A percentile compares a stretch with the other conserved stretches of the same genome.
These are phyloP conservation scores for Pythium grandisporangium DNA, from an alignment of 352 stramenopile species.

Conservation along the genomic window DNA sequence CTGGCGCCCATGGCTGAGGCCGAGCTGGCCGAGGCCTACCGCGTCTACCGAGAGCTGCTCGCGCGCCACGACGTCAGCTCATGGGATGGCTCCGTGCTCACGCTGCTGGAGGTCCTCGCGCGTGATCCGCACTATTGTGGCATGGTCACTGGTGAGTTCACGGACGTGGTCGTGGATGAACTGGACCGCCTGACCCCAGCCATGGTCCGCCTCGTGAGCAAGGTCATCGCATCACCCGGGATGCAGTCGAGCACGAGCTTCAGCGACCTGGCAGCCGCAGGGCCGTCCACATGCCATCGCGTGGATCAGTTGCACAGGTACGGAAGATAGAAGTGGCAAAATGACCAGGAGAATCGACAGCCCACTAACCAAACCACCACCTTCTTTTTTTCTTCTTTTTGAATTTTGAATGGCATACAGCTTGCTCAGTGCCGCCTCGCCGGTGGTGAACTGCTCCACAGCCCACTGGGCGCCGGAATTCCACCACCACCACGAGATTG, in stretches of 20 bases:
- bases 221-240: constrained; percentile 21
- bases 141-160: constrained; percentile 24
- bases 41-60: constrained; percentile 39
- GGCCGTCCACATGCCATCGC: too few species aligned
- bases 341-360: too few species aligned
- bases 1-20: constrained; percentile 3
- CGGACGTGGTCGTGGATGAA: constrained; percentile 64
- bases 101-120: constrained; percentile 20
- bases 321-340: too few species aligned
- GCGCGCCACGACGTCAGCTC: constrained; percentile 41
- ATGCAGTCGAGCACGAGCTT: constrained; percentile 48
- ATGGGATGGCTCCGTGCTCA: constrained; percentile 58
- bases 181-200: constrained; percentile 56
- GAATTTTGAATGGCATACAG: too few species aligned
- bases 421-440: too few species aligned
- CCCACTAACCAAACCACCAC: too few species aligned
- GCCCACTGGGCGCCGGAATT: too few species aligned
- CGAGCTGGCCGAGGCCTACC: constrained; percentile 41
- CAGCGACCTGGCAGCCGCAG: too few species aligned
- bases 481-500: too few species aligned
- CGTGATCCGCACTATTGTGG: constrained; percentile 6
- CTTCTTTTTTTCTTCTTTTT: too few species aligned
- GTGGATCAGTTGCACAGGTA: too few species aligned
- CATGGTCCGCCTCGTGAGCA: constrained; percentile 39
- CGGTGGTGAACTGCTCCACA: too few species aligned